Conservation (phyloP, 495 filamentous ascomycete species). For the Tuber melanosporum region DNA sequence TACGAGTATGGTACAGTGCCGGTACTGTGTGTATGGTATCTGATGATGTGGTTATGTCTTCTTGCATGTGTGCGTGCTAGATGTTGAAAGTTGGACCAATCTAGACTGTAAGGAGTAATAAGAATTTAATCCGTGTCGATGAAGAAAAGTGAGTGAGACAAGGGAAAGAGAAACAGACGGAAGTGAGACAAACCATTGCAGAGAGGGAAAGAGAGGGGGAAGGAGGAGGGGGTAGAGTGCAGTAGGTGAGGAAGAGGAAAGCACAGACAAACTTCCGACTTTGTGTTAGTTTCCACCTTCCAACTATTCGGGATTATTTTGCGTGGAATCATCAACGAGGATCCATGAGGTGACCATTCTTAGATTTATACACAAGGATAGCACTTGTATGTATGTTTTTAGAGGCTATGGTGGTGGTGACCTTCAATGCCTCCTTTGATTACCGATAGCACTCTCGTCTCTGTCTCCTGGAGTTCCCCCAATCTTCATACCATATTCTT, state of each 20-base stretch:
- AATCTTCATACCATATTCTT: not conserved
- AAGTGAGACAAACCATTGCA: not conserved
- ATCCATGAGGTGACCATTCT: not conserved
- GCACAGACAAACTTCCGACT: not conserved
- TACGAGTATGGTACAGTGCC: not conserved
- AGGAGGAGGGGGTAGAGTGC: not conserved
- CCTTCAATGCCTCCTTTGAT: not conserved
- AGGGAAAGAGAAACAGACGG: not conserved
- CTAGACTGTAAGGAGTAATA: not conserved
- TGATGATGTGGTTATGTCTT: not conserved
- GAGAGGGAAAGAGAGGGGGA: not conserved
- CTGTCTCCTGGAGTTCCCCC: not conserved
- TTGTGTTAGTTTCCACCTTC: not conserved
- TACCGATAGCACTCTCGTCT: not conserved
- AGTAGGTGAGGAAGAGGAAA: not conserved
- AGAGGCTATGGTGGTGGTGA: not conserved
- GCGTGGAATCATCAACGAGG: not conserved
- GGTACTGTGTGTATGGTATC: not conserved
- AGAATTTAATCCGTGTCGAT: not conserved
- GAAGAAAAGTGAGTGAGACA: not conserved
- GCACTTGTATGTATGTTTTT: constrained; percentile 2
- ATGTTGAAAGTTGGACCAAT: not conserved
- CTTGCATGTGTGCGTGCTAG: constrained; percentile 1
- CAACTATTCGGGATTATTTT: not conserved
- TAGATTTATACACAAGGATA: not conserved